Base-by-base conservation (phyloP, 208 protist genomes). In the Leishmania guyanensis region DNA sequence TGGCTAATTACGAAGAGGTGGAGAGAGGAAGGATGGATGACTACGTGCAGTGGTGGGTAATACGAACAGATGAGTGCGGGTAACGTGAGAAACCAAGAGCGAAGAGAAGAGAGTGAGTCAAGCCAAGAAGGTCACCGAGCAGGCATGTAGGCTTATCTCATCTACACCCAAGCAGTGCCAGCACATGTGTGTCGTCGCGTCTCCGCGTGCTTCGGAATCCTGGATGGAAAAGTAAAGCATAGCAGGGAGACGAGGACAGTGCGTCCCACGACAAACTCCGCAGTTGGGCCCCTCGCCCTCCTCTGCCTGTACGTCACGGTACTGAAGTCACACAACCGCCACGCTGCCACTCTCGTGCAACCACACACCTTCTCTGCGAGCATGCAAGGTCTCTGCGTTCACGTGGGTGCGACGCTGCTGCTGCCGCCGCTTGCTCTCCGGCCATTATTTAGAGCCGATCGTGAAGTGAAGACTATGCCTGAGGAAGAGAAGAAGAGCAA, bases 371-470 rank as follows among this genome's bases (percentile, higher is more conserved):
- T 17, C 62, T 66, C 62, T 66, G 62, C 2, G 29, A 20, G 62
- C 17, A 14, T 20, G 12, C 29, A 36, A 20, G 29, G 80, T 81
- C 79, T 81, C 29, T 77, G 71, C 48, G 43, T 80, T 50, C 6
- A 54, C 62, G 14, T 80, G 20, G 0, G 66, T 71, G 65, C 33
- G 12, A 16, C 17, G 17, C 36, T 48, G 65, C 65, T 20, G 65
- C 36, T 70, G 65, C 4, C 5, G 5, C 1, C 14, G 16, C 29
- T 3, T 50, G 36, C 17, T 5, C 39, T 43, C 39, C 39, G 39
- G 43, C 43, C 4, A 6, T 46, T 46, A 46, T 46, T 66, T 66
- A 66, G n/a, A 66, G 26, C 58, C 12, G 62, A 66, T 66, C 62
- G n/a, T 66, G 29, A 66, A 39, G 62, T 9, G 9, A 69, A 69